These are phyloP conservation scores for Aspergillus funiculosus DNA, from an alignment of 495 filamentous ascomycete genomes.

Conservation along the genomic window DNA sequence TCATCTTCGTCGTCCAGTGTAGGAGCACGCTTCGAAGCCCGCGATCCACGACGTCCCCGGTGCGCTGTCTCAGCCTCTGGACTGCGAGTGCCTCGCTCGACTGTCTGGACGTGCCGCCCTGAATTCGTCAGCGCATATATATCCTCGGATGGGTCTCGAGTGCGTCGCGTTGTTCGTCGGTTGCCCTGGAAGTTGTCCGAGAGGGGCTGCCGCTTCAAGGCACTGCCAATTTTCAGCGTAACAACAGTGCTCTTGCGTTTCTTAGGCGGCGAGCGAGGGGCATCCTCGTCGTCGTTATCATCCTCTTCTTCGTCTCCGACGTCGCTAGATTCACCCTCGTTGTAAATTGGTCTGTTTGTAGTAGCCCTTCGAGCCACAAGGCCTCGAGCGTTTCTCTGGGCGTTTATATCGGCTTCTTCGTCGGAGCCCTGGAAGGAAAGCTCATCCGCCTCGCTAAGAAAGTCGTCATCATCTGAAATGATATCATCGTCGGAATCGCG, in stretches of 20 bases:
- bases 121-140: slow-evolving; percentile 67
- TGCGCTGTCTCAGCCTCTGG: slow-evolving; percentile 54
- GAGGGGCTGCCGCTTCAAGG: slow-evolving; percentile 29
- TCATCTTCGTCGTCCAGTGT: slow-evolving; percentile 56
- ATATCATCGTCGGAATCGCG: slow-evolving; percentile 57
- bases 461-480: slow-evolving; percentile 62
- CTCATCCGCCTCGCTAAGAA: slow-evolving; percentile 55
- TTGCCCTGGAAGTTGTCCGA: slow-evolving; percentile 24
- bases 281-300: slow-evolving; percentile 28
- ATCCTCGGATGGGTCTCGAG: slow-evolving; percentile 53
- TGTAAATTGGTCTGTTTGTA: slow-evolving; percentile 38
- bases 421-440: slow-evolving; percentile 54
- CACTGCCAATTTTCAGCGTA: slow-evolving; percentile 41
- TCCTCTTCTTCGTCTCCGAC: slow-evolving; percentile 38
- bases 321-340: slow-evolving; percentile 22
- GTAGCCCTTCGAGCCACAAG: slow-evolving; percentile 61
- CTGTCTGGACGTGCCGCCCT: slow-evolving; percentile 61
- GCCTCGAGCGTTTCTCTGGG: slow-evolving; percentile 62
- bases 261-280: slow-evolving; percentile 23
- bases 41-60: slow-evolving; percentile 53
- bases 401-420: slow-evolving; percentile 57
- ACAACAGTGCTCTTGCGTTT: slow-evolving; percentile 33
- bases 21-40: slow-evolving; percentile 48
- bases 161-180: slow-evolving; percentile 54
- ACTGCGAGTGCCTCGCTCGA: slow-evolving; percentile 56